Conservation (phyloP, 495 filamentous ascomycete species). For the Neurospora sp. region DNA sequence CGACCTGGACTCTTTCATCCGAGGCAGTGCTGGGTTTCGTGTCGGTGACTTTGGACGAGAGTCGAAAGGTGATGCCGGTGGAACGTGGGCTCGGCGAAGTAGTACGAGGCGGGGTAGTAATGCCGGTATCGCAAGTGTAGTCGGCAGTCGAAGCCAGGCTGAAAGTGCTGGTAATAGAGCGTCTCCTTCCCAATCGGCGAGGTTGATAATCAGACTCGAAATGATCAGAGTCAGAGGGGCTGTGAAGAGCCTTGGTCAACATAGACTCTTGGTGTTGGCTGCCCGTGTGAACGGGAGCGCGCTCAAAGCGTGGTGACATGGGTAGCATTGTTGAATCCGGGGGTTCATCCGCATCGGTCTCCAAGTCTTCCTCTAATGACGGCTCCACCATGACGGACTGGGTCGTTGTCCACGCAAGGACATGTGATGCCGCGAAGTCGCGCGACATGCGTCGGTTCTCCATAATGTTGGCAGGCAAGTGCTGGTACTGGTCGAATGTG, state of each 20-base stretch:
- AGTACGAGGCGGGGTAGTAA: conserved; percentile 83
- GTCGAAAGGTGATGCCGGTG: conserved; percentile 25
- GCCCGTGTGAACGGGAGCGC: conserved; percentile 30
- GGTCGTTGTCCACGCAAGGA: conserved; percentile 31
- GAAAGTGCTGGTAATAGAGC: conserved; percentile 66
- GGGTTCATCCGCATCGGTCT: conserved; percentile 25
- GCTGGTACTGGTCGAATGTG: neutral
- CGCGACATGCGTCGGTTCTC: conserved; percentile 25
- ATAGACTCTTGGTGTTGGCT: conserved; percentile 58
- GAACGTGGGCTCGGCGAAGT: conserved; percentile 80
- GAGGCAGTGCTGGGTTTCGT: neutral
- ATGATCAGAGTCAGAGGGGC: conserved; percentile 46
- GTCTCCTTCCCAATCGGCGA: conserved; percentile 31
- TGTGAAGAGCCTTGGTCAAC: conserved; percentile 68
- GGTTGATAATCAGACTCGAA: conserved; percentile 11
- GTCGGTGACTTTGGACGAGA: neutral
- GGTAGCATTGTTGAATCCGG: conserved; percentile 15
- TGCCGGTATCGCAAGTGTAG: conserved; percentile 80
- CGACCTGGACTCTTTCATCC: conserved; percentile 2
- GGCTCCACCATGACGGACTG: conserved; percentile 34
- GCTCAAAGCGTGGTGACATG: conserved; percentile 27
- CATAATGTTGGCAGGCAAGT: conserved; percentile 18
- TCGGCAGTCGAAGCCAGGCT: conserved; percentile 76
- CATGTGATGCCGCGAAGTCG: conserved; percentile 29
- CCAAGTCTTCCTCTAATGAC: conserved; percentile 30